A percentile compares a stretch with the other conserved stretches of the same genome.
phyloP scores from a whole-genome alignment of 768 basidiomycete genomes.

The Leccinum truebloodii region DNA sequence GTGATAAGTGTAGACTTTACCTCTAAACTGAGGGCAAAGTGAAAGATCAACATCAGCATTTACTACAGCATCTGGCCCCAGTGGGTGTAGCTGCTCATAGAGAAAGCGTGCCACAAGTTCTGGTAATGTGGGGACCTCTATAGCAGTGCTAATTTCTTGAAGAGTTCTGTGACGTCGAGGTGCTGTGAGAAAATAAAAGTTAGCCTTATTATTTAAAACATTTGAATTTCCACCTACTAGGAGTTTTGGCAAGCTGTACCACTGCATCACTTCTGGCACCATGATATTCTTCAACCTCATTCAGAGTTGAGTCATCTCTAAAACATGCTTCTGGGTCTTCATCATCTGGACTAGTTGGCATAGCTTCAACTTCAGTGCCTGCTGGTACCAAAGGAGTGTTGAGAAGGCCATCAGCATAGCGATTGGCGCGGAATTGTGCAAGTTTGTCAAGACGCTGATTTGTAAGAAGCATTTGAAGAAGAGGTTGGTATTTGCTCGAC shows the following conservation, averaged over 20 bases:
- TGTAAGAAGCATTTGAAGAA: not conserved
- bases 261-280: not conserved
- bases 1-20: not conserved
- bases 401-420: not conserved
- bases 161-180: no score
- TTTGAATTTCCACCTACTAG: not conserved
- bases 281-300: not conserved
- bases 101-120: no score
- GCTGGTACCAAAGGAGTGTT: not conserved
- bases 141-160: no score
- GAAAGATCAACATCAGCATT: no score
- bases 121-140: no score
- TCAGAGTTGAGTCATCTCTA: not conserved
- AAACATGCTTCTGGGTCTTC: not conserved
- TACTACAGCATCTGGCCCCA: no score
- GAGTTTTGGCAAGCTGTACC: not conserved
- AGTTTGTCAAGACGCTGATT: not conserved
- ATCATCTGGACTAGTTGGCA: not conserved
- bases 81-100: no score
- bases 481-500: no score
- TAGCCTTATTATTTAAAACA: not conserved
- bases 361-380: not conserved
- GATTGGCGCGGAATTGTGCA: no score
- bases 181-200: not conserved
- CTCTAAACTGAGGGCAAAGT: no score